These are phyloP conservation scores for Collybia sordida DNA, from an alignment of 768 basidiomycete genomes.

Conservation along the genomic window DNA sequence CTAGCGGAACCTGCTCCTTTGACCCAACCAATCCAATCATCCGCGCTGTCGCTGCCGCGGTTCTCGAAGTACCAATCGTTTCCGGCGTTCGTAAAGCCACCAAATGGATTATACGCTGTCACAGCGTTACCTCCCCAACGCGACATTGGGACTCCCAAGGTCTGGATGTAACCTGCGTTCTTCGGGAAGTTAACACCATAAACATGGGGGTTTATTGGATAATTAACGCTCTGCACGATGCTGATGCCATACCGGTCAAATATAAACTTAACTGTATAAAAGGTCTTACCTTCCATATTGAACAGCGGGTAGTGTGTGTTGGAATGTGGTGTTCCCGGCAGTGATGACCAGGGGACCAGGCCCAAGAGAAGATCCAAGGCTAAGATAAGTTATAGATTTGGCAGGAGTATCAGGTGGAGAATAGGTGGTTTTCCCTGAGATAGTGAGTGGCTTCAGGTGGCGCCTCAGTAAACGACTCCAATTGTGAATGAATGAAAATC, in stretches of 20 bases:
- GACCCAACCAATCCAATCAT: conserved; percentile 52
- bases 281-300: conserved; percentile 36
- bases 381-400: conserved; percentile 49
- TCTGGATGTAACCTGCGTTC: conserved; percentile 40
- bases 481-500: not conserved
- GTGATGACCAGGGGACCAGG: conserved; percentile 42
- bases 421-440: conserved; percentile 37
- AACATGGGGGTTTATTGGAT: conserved; percentile 44
- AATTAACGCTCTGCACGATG: conserved; percentile 33
- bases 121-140: conserved; percentile 59
- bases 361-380: conserved; percentile 34
- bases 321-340: conserved; percentile 39
- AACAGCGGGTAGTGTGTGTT: conserved; percentile 40
- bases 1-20: conserved; percentile 39
- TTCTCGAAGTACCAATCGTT: conserved; percentile 61
- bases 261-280: not conserved
- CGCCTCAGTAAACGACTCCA: not conserved
- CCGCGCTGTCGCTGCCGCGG: conserved; percentile 40
- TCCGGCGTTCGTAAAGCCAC: conserved; percentile 52
- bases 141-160: conserved; percentile 48
- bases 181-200: conserved; percentile 60
- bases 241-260: conserved; percentile 13
- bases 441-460: conserved; percentile 25
- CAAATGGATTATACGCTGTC: conserved; percentile 53
- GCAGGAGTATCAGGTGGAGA: conserved; percentile 45